Percentiles rank a stretch among this genome's conserved stretches.
Evolutionary conservation across 1,284 basidiomycete species (phyloP).

Genomic region (Marasmius fiardii): DNA sequence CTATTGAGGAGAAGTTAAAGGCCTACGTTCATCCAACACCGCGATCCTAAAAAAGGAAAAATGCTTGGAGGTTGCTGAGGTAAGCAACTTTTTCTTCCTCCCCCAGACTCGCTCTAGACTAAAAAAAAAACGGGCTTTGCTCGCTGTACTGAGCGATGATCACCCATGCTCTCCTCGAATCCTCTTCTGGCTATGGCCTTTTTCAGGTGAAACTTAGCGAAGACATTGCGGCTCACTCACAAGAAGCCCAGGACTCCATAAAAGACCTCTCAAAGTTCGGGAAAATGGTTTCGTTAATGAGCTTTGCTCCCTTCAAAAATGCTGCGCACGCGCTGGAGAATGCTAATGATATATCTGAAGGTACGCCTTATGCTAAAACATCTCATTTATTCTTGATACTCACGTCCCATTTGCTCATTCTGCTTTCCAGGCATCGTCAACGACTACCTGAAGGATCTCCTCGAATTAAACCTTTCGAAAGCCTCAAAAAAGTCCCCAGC

Average conservation of each 20-base stretch:
- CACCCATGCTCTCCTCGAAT: conserved; percentile 89
- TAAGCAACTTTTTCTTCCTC: too few species aligned
- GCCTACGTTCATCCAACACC: too few species aligned
- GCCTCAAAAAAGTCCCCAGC: conserved; percentile 80
- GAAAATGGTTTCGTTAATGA: conserved; percentile 91
- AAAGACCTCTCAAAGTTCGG: conserved; percentile 88
- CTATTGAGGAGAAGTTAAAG: too few species aligned
- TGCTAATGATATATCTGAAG: conserved; percentile 95
- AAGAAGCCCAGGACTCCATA: conserved; percentile 84
- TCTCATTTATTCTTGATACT: not conserved
- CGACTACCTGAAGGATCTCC: conserved; percentile 81
- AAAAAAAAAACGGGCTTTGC: not conserved
- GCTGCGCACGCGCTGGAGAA: conserved; percentile 97
- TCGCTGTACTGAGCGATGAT: conserved; percentile 41
- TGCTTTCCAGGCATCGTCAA: conserved; percentile 71
- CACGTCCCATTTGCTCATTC: conserved; percentile 6
- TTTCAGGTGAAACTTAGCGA: conserved; percentile 90
- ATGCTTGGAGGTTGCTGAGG: too few species aligned
- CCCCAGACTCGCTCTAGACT: too few species aligned
- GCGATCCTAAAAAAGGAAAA: too few species aligned
- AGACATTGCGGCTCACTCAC: conserved; percentile 84
- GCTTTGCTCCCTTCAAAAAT: conserved; percentile 94
- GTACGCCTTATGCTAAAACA: conserved; percentile 39
- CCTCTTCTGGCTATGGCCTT: conserved; percentile 92
- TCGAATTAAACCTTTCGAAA: conserved; percentile 87